Base-by-base conservation (phyloP, 179 eudicot genomes). In the Silene coronaria region DNA sequence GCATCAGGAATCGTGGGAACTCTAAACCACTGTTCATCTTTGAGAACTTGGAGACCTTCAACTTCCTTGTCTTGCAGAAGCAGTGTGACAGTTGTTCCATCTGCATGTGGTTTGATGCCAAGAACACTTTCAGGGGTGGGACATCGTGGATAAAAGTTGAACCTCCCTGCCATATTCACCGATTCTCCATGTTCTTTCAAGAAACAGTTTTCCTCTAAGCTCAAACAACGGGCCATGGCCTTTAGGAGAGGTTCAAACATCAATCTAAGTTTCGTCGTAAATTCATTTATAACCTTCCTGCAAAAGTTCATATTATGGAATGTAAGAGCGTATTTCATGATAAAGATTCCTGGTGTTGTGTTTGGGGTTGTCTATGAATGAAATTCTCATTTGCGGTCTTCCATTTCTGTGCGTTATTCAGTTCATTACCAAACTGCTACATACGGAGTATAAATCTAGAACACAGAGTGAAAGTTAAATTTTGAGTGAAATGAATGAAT, bases 21-120 rank as follows among this genome's bases (percentile, higher is more conserved):
- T 36, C 66, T 51, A 51, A 73, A 77, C 82, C 85, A 82, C 4
- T 79, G 76, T n/a, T 75, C 80, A 63, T 82, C 82, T 63, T 73
- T 82, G 24, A 72, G 38, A 2, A 79, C 80, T 28, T 80, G 85
- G 34, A 82, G 82, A 3, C 76, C 85, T 58, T 80, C 76, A 4
- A 79, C 75, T 19, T 82, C 69, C 16, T 75, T 75, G 61, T 80
- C 82, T 14, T 76, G 82, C 36, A 82, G 38, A n/a, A 82, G 71
- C 45, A 82, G 9, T 4, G 85, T 79, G 8, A 82, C 48, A 6
- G 59, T 27, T 4, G 76, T 14, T 55, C 77, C 75, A 67, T 82
- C 85, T 22, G 80, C 65, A 12, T 82, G 85, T 0, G 78, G 24
- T 34, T 74, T 58, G 55, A 72, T 12, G 9, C 82, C 85, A 0